Percentiles rank a stretch among this genome's conserved stretches.
Conservation (phyloP, 306 rosid genomes). For the Acacia crassicarpa region DNA sequence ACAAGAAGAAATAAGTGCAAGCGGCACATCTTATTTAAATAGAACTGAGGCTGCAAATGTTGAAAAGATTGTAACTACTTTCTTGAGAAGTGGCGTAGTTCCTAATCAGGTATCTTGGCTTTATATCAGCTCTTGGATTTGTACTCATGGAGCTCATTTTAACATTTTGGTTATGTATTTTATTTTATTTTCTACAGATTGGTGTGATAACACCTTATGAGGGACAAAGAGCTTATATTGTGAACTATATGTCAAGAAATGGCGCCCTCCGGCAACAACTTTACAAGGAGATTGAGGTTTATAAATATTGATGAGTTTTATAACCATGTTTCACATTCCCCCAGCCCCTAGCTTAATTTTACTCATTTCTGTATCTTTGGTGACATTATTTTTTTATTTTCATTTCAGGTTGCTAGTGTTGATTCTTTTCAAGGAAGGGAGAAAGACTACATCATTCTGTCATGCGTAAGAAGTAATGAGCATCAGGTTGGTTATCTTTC, state of each 20-base stretch:
- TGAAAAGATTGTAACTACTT: constrained; percentile 97
- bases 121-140: constrained; percentile 5
- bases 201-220: constrained; percentile 99
- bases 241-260: constrained; percentile 95
- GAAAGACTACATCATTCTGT: constrained; percentile 92
- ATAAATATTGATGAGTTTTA: neutral
- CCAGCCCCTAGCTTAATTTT: constrained; percentile 18
- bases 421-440: constrained; percentile 99
- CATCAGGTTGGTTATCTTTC: constrained; percentile 76
- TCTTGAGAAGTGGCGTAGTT: constrained; percentile 94
- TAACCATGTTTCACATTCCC: constrained; percentile 6
- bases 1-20: constrained; percentile 99
- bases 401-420: constrained; percentile 93
- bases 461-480: constrained; percentile 98
- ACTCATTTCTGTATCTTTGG: constrained; percentile 25
- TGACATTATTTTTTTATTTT: constrained; percentile 22
- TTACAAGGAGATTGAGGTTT: constrained; percentile 97
- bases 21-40: constrained; percentile 95
- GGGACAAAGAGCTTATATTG: constrained; percentile 98
- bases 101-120: constrained; percentile 78
- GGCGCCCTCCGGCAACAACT: constrained; percentile 99
- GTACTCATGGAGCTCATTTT: neutral
- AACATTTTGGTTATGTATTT: constrained; percentile 2
- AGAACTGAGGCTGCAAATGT: constrained; percentile 99
- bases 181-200: constrained; percentile 50